Conservation (phyloP, 768 basidiomycete genomes). For the Hortiboletus flavorubellus region DNA sequence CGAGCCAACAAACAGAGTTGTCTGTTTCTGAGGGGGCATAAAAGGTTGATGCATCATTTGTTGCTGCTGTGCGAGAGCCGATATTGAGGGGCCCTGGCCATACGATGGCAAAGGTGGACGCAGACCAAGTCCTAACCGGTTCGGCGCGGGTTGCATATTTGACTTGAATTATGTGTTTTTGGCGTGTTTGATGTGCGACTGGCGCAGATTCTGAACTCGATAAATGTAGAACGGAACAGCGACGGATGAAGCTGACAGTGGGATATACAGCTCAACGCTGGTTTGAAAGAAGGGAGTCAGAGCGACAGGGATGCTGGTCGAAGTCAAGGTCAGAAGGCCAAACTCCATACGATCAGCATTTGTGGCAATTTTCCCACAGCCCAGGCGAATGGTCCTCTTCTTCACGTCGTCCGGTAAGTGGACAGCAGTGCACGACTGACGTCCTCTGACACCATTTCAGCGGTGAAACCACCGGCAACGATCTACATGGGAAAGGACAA, state of each 20-base stretch:
- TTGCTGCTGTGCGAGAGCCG: conserved; percentile 86
- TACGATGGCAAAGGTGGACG: conserved; percentile 84
- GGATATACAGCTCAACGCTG: background rate
- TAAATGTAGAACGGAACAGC: background rate
- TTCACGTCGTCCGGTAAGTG: conserved; percentile 51
- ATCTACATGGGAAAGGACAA: conserved; percentile 98
- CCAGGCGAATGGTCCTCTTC: conserved; percentile 49
- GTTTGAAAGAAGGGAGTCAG: background rate
- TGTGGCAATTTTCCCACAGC: conserved; percentile 2
- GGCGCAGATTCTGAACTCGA: background rate
- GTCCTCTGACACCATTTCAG: conserved; percentile 32
- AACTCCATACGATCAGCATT: background rate
- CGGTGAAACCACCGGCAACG: conserved; percentile 56
- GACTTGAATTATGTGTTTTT: conserved; percentile 1
- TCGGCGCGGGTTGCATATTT: conserved; percentile 62
- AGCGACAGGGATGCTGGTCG: conserved; percentile 1
- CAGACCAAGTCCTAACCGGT: conserved; percentile 84
- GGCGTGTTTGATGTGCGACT: background rate
- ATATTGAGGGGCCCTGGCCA: conserved; percentile 90
- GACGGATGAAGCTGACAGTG: background rate
- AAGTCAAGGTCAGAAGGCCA: background rate
- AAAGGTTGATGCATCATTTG: conserved; percentile 58
- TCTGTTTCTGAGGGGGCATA: conserved; percentile 68
- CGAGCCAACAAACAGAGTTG: conserved; percentile 86
- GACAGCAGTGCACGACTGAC: background rate